Percentiles rank a stretch among this genome's conserved stretches.
These are phyloP conservation scores for Erigeron canadensis DNA, from an alignment of 129 eudicot species.

Conservation along the genomic window DNA sequence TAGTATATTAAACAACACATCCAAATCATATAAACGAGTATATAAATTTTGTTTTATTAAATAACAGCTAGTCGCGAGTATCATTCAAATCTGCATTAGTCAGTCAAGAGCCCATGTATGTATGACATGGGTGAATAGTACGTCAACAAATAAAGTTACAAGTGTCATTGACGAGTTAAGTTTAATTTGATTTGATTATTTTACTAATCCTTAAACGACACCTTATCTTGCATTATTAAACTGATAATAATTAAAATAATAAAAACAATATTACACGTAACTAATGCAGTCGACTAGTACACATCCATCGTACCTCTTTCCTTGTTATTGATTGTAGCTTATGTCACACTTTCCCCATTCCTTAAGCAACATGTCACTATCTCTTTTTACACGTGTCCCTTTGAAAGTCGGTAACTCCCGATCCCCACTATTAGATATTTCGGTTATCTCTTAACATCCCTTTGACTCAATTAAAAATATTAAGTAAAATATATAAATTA, in stretches of 20 bases:
- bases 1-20: no score
- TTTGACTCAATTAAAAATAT: not conserved
- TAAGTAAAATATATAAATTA: no score
- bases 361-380: constrained; percentile 37
- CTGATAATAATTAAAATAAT: not conserved
- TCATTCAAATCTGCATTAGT: not conserved
- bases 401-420: constrained; percentile 21
- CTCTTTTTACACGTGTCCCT: constrained; percentile 15
- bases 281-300: constrained; percentile 5
- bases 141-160: constrained; percentile 16
- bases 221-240: constrained; percentile 13
- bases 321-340: constrained; percentile 22
- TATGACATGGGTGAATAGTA: not conserved
- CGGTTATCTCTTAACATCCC: not conserved
- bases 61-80: not conserved
- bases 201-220: constrained; percentile 22
- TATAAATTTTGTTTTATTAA: no score
- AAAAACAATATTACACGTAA: constrained; percentile 4
- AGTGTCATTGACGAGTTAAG: constrained; percentile 24
- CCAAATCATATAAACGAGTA: no score
- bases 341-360: constrained; percentile 26
- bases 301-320: constrained; percentile 5
- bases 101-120: no score
- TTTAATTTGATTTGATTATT: constrained; percentile 1
- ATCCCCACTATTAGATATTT: constrained; percentile 24